Percentiles rank a stretch among this genome's conserved stretches.
These are phyloP conservation scores for Amauroascus verrucosus DNA, from an alignment of 2,329 filamentous ascomycete genomes.

Conservation along the genomic window DNA sequence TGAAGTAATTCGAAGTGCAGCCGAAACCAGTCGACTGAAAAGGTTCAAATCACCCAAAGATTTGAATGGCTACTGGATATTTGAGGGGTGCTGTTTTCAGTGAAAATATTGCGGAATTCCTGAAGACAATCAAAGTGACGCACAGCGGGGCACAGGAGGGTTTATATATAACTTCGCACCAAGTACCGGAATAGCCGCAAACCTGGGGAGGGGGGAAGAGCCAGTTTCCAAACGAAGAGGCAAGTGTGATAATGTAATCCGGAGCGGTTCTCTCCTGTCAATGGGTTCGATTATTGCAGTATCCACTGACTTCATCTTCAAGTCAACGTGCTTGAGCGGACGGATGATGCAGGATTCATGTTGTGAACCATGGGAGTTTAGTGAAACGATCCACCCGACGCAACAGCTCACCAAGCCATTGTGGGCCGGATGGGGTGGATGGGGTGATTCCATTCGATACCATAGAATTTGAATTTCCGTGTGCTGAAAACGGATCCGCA, in stretches of 20 bases:
- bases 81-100: background rate
- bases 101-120: background rate
- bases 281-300: slow-evolving; percentile 2
- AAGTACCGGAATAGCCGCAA: background rate
- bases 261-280: background rate
- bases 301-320: slow-evolving; percentile 7
- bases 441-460: slow-evolving; percentile 1
- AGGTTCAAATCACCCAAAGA: background rate
- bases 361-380: slow-evolving; percentile 1
- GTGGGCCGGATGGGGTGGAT: background rate
- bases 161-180: slow-evolving; percentile 2
- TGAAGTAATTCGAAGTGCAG: background rate
- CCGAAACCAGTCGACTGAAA: background rate
- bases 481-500: background rate
- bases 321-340: background rate
- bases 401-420: background rate
- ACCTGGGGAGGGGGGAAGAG: background rate
- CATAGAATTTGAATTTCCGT: background rate
- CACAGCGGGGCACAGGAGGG: background rate
- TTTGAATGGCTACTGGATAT: background rate
- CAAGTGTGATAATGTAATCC: slow-evolving; percentile 6
- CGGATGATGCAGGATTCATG: background rate
- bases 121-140: background rate
- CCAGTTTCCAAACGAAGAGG: background rate
- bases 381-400: slow-evolving; percentile 11